Percentiles rank a stretch among this genome's conserved stretches.
phyloP scores from a whole-genome alignment of 257 asterid genomes.

The Galeopsis tetrahit region DNA sequence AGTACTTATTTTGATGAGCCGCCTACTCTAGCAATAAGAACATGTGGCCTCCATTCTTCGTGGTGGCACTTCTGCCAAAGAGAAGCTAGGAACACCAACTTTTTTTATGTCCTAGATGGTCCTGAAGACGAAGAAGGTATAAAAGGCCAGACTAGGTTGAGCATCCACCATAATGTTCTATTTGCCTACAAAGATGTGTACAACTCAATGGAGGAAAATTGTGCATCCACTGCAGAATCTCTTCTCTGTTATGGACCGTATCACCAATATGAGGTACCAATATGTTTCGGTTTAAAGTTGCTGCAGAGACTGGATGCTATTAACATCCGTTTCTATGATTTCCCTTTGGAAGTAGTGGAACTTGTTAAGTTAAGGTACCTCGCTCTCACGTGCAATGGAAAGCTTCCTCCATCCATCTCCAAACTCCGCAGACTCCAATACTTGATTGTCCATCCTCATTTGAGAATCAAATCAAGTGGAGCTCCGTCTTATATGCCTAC shows the following conservation, averaged over 20 bases:
- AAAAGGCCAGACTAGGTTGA: neutral
- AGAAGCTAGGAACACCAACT: conserved; percentile 25
- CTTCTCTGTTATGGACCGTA: conserved; percentile 24
- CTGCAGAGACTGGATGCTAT: conserved; percentile 23
- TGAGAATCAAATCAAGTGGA: conserved; percentile 6
- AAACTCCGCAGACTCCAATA: conserved; percentile 19
- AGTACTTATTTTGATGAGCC: neutral
- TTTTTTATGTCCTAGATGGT: neutral
- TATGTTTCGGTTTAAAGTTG: conserved; percentile 20
- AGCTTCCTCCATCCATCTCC: conserved; percentile 27
- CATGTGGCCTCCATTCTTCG: neutral
- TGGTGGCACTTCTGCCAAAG: neutral
- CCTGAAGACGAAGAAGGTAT: neutral
- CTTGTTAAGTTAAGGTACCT: conserved; percentile 16
- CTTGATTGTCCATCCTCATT: conserved; percentile 18
- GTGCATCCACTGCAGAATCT: conserved; percentile 27
- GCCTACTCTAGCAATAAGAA: neutral
- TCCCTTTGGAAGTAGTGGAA: conserved; percentile 19
- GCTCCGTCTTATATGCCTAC: conserved; percentile 13
- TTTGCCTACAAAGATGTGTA: neutral
- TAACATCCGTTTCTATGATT: conserved; percentile 21
- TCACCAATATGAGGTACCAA: neutral
- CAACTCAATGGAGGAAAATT: neutral
- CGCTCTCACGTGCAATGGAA: conserved; percentile 17
- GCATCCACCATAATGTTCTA: neutral